Conservation (phyloP, 371 early-diverging fungal genomes). For the Cokeromyces recurvatus region DNA sequence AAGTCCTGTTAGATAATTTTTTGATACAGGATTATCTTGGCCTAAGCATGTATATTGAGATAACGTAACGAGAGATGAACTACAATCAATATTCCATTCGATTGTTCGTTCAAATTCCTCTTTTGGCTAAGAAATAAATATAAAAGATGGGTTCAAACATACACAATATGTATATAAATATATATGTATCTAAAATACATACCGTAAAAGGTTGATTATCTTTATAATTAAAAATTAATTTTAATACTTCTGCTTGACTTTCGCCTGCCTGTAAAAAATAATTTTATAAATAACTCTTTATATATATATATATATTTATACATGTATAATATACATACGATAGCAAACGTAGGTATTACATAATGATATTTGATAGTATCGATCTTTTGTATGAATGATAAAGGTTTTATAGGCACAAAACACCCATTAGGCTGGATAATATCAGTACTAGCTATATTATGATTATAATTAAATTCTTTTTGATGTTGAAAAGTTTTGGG, state of each 20-base stretch:
- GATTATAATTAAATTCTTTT: too few species aligned
- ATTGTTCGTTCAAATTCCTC: conserved; percentile 19
- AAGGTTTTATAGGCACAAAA: conserved; percentile 5
- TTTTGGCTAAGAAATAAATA: conserved; percentile 5
- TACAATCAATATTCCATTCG: conserved; percentile 8
- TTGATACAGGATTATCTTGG: neutral
- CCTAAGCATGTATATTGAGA: conserved; percentile 13
- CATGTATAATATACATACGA: too few species aligned
- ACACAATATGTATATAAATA: neutral
- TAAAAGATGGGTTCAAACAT: too few species aligned
- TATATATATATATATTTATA: too few species aligned
- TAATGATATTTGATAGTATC: conserved; percentile 12
- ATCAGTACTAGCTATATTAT: too few species aligned
- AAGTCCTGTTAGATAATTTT: conserved; percentile 8
- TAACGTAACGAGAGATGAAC: conserved; percentile 8
- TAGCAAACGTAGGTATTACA: conserved; percentile 12
- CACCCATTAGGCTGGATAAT: conserved; percentile 9
- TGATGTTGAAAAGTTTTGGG: too few species aligned
- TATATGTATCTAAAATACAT: too few species aligned
- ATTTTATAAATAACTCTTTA: neutral
- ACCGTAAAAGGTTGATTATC: conserved; percentile 8
- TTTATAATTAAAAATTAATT: conserved; percentile 10
- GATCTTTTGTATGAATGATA: conserved; percentile 1
- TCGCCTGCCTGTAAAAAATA: conserved; percentile 10
- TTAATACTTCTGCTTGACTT: conserved; percentile 12